phyloP scores from a whole-genome alignment of 352 stramenopile species.

The Globisporangium paddicum region DNA sequence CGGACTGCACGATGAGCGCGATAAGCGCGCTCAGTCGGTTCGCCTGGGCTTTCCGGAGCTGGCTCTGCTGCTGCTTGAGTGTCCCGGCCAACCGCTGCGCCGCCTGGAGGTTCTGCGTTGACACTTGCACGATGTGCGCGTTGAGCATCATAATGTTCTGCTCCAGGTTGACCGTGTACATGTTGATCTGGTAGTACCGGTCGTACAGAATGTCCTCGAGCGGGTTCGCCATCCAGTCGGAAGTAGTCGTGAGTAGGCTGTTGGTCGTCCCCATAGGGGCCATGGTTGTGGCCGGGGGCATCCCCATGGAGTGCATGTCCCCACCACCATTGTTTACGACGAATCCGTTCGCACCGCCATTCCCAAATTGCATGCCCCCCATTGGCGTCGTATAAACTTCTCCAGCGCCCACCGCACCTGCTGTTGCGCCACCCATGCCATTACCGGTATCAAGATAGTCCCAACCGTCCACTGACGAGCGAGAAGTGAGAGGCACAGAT shows the following conservation, averaged over 20 bases:
- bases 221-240: constrained; percentile 35
- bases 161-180: constrained; percentile 38
- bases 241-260: constrained; percentile 18
- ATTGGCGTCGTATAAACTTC: not conserved
- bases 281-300: not conserved
- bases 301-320: not conserved
- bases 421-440: not conserved
- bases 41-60: constrained; percentile 24
- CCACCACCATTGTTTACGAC: not conserved
- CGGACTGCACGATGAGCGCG: constrained; percentile 50
- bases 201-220: constrained; percentile 55
- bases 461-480: not conserved
- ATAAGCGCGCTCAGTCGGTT: constrained; percentile 37
- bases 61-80: constrained; percentile 23
- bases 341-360: constrained; percentile 1
- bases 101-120: constrained; percentile 36
- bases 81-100: constrained; percentile 22
- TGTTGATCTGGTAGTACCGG: constrained; percentile 41
- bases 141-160: constrained; percentile 33
- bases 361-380: not conserved
- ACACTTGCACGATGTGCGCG: constrained; percentile 36
- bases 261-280: not conserved
- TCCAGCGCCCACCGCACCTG: not conserved
- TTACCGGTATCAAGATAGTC: not conserved
- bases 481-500: not conserved